Base-by-base conservation (phyloP, 129 eudicot species). In the Flaveria trinervia region DNA sequence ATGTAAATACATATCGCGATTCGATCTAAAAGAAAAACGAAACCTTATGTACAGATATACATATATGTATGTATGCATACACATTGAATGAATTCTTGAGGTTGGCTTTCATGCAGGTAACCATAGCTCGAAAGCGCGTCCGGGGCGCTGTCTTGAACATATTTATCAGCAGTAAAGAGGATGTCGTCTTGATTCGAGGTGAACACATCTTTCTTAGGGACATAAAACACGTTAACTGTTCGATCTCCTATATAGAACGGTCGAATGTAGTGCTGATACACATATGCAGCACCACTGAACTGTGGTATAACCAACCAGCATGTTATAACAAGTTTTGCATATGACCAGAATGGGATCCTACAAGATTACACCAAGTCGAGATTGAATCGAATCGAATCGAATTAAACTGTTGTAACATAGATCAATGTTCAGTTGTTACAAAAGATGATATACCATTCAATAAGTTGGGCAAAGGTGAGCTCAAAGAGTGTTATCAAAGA, bases 261-360 rank as follows among this genome's bases (percentile, higher is more conserved):
- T 81, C 97, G 83, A 52, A 95, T 91, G 43, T 84, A 86, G 74
- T 86, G 91, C 74, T 91, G 85, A 50, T 95, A 95, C 7, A 95
- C 96, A 76, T 87, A 89, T 46, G 99, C 86, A 68, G 99, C 99
- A 10, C 97, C 99, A 67, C 89, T 89, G 76, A 95, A 95, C 79
- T 88, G 89, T 3, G 99, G 99, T 73, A 95, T 89, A 59, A 95
- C 97, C 81, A 95, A 88, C 99, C 99, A 95, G 79, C 97, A 94
- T 13, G 97, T 94, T 4, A 86, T 68, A 12, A 94, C 74, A 80
- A 94, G 93, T 80, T 91, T 94, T n/a, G 88, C 83, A 52, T 94
- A 94, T 71, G 99, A 87, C 99, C 99, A 94, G 74, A 86, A 78
- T 9, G 99, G 99, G 39, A 94, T 75, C 97, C 99, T 94, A 86